Percentiles rank a stretch among this genome's conserved stretches.
Conservation (phyloP, 495 filamentous ascomycete species). For the Cenococcum geophilum region DNA sequence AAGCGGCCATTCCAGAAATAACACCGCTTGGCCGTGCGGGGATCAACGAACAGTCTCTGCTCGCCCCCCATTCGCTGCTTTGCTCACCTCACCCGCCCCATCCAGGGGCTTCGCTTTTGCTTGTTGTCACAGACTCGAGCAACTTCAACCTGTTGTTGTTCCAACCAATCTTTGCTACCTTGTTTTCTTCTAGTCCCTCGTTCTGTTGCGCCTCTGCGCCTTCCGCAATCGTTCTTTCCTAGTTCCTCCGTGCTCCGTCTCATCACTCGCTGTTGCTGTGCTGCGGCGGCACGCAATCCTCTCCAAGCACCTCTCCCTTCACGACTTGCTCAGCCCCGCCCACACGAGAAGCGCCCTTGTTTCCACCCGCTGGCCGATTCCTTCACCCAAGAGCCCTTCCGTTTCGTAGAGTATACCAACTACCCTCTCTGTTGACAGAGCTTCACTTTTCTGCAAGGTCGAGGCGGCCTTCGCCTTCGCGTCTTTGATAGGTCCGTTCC, state of each 20-base stretch:
- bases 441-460: not conserved
- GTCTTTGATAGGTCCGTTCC: conserved; percentile 2
- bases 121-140: not conserved
- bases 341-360: too few relatives aligned
- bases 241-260: not conserved
- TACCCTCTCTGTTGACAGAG: not conserved
- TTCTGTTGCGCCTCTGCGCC: conserved; percentile 4
- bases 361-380: too few relatives aligned
- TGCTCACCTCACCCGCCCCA: conserved; percentile 1
- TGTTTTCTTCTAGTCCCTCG: conserved; percentile 1
- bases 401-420: not conserved
- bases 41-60: not conserved
- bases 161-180: not conserved
- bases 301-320: not conserved
- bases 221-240: conserved; percentile 1
- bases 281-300: not conserved
- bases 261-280: conserved; percentile 4
- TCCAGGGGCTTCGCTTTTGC: not conserved
- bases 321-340: not conserved
- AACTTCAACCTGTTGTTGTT: not conserved
- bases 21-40: not conserved
- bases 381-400: too few relatives aligned
- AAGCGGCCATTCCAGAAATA: conserved; percentile 1
- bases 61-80: not conserved
- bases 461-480: conserved; percentile 34